Evolutionary conservation across 2,329 filamentous ascomycete genomes (phyloP), one percentile per base, ranked within the genome.

Genomic region (Aspergillus carbonarius): DNA sequence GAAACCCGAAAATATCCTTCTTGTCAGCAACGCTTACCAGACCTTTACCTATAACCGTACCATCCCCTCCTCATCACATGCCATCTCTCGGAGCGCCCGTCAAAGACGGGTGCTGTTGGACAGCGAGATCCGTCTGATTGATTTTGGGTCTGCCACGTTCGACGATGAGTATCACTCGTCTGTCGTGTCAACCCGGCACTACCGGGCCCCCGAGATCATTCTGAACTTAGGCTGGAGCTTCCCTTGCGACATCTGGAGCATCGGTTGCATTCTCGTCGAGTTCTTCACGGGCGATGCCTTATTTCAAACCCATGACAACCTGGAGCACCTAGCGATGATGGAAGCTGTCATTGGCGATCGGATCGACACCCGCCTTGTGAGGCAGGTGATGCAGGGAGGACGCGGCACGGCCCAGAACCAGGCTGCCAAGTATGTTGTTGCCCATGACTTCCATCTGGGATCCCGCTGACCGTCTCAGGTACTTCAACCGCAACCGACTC

Each of bases 281-380:
- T 88, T 88, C 70, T 88, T 85, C 75, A 88, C 86, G 0, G 86
- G 86, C 9, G 86, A 88, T 71, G 86, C 86, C 44, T 76, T 88
- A 2, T 88, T 88, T 75, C 86, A 88, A 69, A 88, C 86, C 0
- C 86, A 88, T 69, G 86, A 88, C 72, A 88, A 88, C 62, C 79
- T 87, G 32, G 86, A 88, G 69, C 86, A 88, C 70, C 79, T 88
- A 48, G 85, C 85, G 37, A 88, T 88, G 86, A 88, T 88, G 86
- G 85, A 88, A 71, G 79, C 81, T 10, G 84, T 87, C 8, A 86
- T 84, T 68, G 81, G 80, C 40, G 75, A 77, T 47, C 82, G 81
- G 63, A 81, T 87, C 44, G 84, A 87, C 60, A 71, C 79, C 7
- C 80, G 81, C 34, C 73, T 86, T 25, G 79, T 86, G 55, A 78